Base-by-base conservation (phyloP, 192 early-diverging fungal species). In the Podochytrium sp. region DNA sequence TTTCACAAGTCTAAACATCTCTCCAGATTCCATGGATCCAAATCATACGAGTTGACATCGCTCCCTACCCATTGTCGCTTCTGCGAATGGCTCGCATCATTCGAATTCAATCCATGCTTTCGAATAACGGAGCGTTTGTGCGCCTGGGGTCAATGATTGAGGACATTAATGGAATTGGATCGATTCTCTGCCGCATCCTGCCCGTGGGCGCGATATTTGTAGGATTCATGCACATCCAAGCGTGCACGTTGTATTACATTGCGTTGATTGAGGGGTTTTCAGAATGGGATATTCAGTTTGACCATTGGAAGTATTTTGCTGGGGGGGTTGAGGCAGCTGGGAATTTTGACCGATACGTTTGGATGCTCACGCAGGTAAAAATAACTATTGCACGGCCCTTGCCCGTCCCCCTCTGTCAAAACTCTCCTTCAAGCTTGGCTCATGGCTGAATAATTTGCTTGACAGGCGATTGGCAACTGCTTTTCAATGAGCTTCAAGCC, bases 341-440 rank as follows among this genome's bases (percentile, higher is more conserved):
- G 16, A 14, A 32, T 4, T 14, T 23, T 12, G 63, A 65, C 12
- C 14, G 40, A 29, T 65, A 65, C 37, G 32, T 50, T 47, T 65
- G 63, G 63, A 43, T 65, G 63, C 30, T 65, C 3, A 49, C 63
- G 20, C 63, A 65, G 30, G 63, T 65, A 29, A 61, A n/a, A n/a
- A n/a, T n/a, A n/a, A n/a, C n/a, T n/a, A n/a, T 57, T 25, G 10
- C 39, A 18, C 12, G 30, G 18, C 1, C 3, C 12, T 20, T 14
- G 18, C 1, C 37, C 59, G 33, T 61, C 0, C 16, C 14, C 52
- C 20, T 55, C 0, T 55, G 7, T 27, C 52, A 55, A 1, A 7
- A 23, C 7, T 55, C 0, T 55, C 20, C n/a, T n/a, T n/a, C n/a
- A n/a, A n/a, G n/a, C n/a, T n/a, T n/a, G n/a, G n/a, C n/a, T n/a